These are phyloP conservation scores for Linum trigynum DNA, from an alignment of 345 rosid species.

Conservation along the genomic window DNA sequence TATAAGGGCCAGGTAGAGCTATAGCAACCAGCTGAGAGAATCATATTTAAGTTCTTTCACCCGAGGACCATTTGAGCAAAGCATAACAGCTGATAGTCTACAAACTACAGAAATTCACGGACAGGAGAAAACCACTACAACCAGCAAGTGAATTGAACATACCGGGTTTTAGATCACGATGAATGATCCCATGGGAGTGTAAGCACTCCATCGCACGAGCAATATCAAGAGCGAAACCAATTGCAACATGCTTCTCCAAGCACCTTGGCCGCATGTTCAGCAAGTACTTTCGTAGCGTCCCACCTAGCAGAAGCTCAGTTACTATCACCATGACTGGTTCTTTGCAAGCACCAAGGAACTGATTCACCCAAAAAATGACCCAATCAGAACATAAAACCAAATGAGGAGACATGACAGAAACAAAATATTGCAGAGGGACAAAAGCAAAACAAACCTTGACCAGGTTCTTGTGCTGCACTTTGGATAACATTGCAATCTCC, in stretches of 20 bases:
- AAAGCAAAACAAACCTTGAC: slow-evolving; percentile 54
- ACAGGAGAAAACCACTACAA: neutral
- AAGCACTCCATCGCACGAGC: slow-evolving; percentile 99
- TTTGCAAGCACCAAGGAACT: slow-evolving; percentile 98
- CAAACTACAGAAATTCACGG: neutral
- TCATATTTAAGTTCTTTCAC: neutral
- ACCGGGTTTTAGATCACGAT: slow-evolving; percentile 98
- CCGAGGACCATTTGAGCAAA: neutral
- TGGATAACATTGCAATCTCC: slow-evolving; percentile 83
- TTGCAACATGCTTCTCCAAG: slow-evolving; percentile 59
- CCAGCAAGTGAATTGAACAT: slow-evolving; percentile 9
- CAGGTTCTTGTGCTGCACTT: slow-evolving; percentile 83
- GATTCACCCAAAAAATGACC: slow-evolving; percentile 10
- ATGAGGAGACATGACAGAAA: neutral
- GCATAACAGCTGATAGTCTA: neutral
- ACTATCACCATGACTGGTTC: slow-evolving; percentile 94
- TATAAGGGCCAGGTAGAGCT: neutral
- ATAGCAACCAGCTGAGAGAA: too few relatives aligned
- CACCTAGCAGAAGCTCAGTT: slow-evolving; percentile 79
- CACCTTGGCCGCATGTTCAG: slow-evolving; percentile 54
- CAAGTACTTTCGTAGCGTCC: slow-evolving; percentile 80
- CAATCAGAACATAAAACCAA: neutral
- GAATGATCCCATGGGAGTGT: slow-evolving; percentile 93
- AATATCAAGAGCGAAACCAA: slow-evolving; percentile 86
- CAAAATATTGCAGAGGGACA: neutral